Percentiles rank a stretch among this genome's conserved stretches.
phyloP scores from a whole-genome alignment of 805 yeast genomes.

The Candida montana region DNA sequence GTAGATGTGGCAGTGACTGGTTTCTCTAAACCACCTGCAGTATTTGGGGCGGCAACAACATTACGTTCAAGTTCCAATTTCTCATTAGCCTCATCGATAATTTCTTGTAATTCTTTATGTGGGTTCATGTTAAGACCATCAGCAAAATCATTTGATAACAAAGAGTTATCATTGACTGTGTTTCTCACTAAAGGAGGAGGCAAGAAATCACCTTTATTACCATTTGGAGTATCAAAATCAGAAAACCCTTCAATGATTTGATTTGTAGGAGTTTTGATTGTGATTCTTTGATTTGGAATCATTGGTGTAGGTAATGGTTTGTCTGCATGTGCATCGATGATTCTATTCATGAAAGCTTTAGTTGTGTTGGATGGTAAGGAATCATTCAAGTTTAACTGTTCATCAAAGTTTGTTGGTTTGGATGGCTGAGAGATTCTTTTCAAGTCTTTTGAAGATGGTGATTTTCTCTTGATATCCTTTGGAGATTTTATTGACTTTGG shows the following conservation, averaged over 20 bases:
- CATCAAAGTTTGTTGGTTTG: constrained; percentile 17
- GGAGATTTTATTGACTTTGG: constrained; percentile 5
- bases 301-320: constrained; percentile 19
- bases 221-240: constrained; percentile 3
- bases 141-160: constrained; percentile 8
- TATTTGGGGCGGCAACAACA: not conserved
- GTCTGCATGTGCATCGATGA: not conserved
- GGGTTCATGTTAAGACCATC: not conserved
- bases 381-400: constrained; percentile 11
- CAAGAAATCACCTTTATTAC: not conserved
- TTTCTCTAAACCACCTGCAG: not conserved
- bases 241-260: constrained; percentile 10
- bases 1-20: not conserved
- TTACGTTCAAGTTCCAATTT: not conserved
- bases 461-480: constrained; percentile 2
- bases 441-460: constrained; percentile 11
- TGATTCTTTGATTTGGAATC: constrained; percentile 18
- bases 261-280: constrained; percentile 18
- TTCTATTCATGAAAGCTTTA: constrained; percentile 1
- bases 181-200: constrained; percentile 20
- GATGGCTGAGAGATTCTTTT: constrained; percentile 22
- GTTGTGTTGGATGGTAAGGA: constrained; percentile 6
- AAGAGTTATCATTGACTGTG: constrained; percentile 14
- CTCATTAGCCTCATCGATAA: not conserved
- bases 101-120: constrained; percentile 2